Conservation (phyloP, 1,284 basidiomycete species). For the Microbotryum lychnidis-dioicae region DNA sequence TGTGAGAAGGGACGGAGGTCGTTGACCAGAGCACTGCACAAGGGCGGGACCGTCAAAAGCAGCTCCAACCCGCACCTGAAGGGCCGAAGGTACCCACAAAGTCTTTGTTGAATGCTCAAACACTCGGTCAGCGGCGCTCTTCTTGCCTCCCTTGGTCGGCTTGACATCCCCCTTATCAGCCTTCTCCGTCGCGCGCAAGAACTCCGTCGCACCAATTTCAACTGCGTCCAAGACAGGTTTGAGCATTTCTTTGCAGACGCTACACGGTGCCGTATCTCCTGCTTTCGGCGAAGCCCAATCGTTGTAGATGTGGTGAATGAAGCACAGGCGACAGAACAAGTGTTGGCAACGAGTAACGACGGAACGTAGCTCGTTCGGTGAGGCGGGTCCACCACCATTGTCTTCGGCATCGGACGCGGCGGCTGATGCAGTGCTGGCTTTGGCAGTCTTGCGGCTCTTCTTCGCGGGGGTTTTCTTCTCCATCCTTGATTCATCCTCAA, state of each 20-base stretch:
- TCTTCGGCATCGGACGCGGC: conserved; percentile 47
- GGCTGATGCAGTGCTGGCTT: conserved; percentile 42
- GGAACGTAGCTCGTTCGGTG: conserved; percentile 46
- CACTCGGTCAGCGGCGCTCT: conserved; percentile 19
- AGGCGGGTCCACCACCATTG: conserved; percentile 38
- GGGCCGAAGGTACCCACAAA: conserved; percentile 15
- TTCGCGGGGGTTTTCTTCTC: conserved; percentile 29
- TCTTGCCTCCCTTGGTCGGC: conserved; percentile 3
- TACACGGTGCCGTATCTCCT: conserved; percentile 64
- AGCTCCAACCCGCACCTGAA: background rate
- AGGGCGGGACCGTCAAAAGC: background rate
- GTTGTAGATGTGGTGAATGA: conserved; percentile 49
- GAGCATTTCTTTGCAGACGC: conserved; percentile 59
- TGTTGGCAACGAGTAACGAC: conserved; percentile 89
- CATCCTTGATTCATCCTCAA: conserved; percentile 31
- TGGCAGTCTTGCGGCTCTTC: conserved; percentile 40
- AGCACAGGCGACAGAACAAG: conserved; percentile 79
- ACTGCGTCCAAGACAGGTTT: conserved; percentile 33
- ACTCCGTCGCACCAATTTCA: conserved; percentile 28
- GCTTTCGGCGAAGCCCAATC: conserved; percentile 58
- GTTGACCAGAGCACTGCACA: conserved; percentile 26
- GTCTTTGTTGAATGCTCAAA: conserved; percentile 36
- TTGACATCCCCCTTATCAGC: conserved; percentile 1
- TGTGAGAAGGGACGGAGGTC: conserved; percentile 37
- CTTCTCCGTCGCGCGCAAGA: conserved; percentile 18